Evolutionary conservation across 129 eudicot species (phyloP), one percentile per base, ranked within the genome.

Genomic region (Chrysanthemum seticuspe): DNA sequence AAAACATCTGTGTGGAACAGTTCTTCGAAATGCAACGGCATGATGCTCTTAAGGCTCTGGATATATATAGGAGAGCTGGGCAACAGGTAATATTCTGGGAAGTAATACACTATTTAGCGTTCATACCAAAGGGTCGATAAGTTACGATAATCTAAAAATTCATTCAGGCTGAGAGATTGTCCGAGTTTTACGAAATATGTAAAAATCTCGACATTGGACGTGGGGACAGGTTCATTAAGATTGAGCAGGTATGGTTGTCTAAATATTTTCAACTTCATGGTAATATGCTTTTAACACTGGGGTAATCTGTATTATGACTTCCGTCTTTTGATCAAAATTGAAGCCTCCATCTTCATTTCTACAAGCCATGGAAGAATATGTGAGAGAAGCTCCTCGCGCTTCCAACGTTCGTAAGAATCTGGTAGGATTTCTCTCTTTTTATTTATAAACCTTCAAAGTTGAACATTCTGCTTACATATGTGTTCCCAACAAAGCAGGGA

Each of bases 11-110:
- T 66, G 2, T 73, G 78, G 40, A 12, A 78, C 86, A 89, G 96
- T 89, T 78, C 78, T 89, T 89, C 72, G 90, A 84, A 86, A 89
- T 89, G 96, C 92, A 76, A 67, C 84, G 85, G 2, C 82, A 85
- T 73, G 92, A 87, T 72, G 92, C 96, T 40, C 86, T 89, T 59
- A 81, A 76, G 83, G 90, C 96, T 48, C 85, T 89, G 19, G 96
- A 84, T 63, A 87, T 87, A 74, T 87, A 89, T 56, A 81, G 81
- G 77, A 87, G 82, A 76, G 85, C 92, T 29, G 80, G 66, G 31
- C 83, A 85, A 18, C 92, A 89, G 87, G 96, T 85, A 78, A 63
- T 49, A 47, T 36, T 77, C 69, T 13, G 21, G 57, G 8, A 12
- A 10, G 2, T 53, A 29, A 25, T 75, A 55, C 59, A 65, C 15